Conservation (phyloP, 805 yeast species). For the Vanderwaltozyma tropicalis region DNA sequence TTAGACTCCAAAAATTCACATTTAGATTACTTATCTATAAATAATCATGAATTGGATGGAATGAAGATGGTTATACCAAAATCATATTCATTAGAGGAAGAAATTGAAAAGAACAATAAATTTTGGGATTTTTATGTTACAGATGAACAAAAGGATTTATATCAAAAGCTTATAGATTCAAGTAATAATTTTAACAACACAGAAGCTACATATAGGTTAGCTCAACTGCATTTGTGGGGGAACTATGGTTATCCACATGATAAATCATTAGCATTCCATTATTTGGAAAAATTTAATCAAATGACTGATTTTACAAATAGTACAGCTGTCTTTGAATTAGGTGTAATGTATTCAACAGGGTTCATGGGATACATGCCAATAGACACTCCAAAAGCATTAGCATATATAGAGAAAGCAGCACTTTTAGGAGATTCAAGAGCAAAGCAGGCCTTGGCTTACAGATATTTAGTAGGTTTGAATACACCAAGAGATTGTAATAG, state of each 20-base stretch:
- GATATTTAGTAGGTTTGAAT: slow-evolving; percentile 51
- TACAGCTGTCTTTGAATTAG: slow-evolving; percentile 68
- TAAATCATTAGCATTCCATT: slow-evolving; percentile 42
- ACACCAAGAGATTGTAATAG: slow-evolving; percentile 42
- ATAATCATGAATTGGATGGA: neutral
- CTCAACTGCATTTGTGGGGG: slow-evolving; percentile 54
- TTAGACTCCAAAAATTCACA: neutral
- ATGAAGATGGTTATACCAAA: slow-evolving; percentile 16
- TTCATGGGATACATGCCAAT: slow-evolving; percentile 57
- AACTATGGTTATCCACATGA: slow-evolving; percentile 51
- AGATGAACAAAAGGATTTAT: slow-evolving; percentile 9
- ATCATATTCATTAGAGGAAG: slow-evolving; percentile 15
- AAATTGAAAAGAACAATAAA: slow-evolving; percentile 3
- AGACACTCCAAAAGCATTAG: slow-evolving; percentile 53
- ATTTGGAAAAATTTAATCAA: slow-evolving; percentile 42
- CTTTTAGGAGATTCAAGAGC: slow-evolving; percentile 56
- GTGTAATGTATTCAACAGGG: slow-evolving; percentile 72
- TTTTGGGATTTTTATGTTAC: slow-evolving; percentile 9
- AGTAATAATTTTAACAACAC: slow-evolving; percentile 29
- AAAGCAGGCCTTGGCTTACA: slow-evolving; percentile 66
- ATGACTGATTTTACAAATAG: slow-evolving; percentile 35
- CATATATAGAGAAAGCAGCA: slow-evolving; percentile 68
- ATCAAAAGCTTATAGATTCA: slow-evolving; percentile 13
- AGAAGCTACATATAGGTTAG: slow-evolving; percentile 43
- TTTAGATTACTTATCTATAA: neutral